phyloP scores from a whole-genome alignment of 352 stramenopile genomes.

The Aphanomyces invadans region DNA sequence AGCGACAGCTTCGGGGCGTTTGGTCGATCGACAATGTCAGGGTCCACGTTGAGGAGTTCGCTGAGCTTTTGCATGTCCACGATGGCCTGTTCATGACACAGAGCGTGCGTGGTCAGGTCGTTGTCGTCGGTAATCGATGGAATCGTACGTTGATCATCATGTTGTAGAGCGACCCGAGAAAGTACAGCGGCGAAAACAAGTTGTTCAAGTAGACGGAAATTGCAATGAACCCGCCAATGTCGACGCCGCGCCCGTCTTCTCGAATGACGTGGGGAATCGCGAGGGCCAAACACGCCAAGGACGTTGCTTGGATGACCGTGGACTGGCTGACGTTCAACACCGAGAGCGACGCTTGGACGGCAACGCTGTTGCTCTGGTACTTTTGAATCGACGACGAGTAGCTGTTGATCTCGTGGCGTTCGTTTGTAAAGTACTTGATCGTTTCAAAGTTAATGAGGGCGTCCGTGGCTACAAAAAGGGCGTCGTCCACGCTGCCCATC shows the following conservation, averaged over 20 bases:
- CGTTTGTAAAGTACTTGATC: constrained; percentile 97
- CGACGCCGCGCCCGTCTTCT: constrained; percentile 56
- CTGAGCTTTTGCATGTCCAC: constrained; percentile 97
- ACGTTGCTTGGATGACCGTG: constrained; percentile 67
- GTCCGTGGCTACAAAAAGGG: constrained; percentile 73
- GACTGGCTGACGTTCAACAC: constrained; percentile 94
- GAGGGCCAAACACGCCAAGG: constrained; percentile 50
- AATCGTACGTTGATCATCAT: constrained; percentile 73
- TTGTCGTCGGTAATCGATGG: too few species aligned
- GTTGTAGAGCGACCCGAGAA: constrained; percentile 89
- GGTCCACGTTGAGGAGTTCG: constrained; percentile 92
- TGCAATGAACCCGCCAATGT: constrained; percentile 94
- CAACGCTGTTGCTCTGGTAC: constrained; percentile 91
- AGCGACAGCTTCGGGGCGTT: constrained; percentile 77
- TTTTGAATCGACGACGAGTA: constrained; percentile 89
- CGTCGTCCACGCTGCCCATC: too few species aligned
- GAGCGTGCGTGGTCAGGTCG: too few species aligned
- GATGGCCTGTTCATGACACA: too few species aligned
- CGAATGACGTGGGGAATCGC: constrained; percentile 68
- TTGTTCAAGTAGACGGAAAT: constrained; percentile 95
- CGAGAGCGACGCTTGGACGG: constrained; percentile 90
- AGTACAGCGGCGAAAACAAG: constrained; percentile 95
- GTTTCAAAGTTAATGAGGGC: constrained; percentile 97
- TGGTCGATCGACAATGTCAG: constrained; percentile 88
- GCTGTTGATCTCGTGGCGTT: constrained; percentile 86